These are phyloP conservation scores for Podaxis sp. DNA, from an alignment of 768 basidiomycete genomes.

Conservation along the genomic window DNA sequence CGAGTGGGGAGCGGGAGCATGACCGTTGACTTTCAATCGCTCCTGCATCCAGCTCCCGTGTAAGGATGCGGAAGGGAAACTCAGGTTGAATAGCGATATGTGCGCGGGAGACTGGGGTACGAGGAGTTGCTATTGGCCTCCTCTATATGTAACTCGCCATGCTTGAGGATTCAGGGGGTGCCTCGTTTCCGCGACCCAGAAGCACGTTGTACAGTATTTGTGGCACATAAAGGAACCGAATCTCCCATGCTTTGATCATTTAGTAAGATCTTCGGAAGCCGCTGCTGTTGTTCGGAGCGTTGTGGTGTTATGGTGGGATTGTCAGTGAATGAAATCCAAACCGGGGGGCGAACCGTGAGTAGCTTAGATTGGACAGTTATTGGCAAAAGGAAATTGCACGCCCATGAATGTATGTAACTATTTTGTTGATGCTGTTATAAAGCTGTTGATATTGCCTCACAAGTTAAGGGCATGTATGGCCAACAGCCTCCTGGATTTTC, in stretches of 20 bases:
- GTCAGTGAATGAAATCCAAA: neutral
- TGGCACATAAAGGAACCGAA: conserved; percentile 9
- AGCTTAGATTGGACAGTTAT: neutral
- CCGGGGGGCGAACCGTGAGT: neutral
- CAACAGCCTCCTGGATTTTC: neutral
- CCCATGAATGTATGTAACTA: neutral
- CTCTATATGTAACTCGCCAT: conserved; percentile 12
- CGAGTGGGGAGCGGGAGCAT: neutral
- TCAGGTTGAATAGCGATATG: neutral
- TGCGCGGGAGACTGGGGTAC: neutral
- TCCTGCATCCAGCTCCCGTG: neutral
- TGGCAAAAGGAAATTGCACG: neutral
- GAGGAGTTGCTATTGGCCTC: neutral
- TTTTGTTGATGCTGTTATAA: neutral
- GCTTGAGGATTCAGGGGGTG: conserved; percentile 11
- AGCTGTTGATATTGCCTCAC: neutral
- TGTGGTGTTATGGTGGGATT: conserved; percentile 4
- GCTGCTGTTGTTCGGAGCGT: conserved; percentile 5
- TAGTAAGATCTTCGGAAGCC: neutral
- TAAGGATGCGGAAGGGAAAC: neutral
- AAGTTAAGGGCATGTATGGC: neutral
- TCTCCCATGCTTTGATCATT: conserved; percentile 10
- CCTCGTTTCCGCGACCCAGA: conserved; percentile 12
- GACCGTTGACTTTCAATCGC: neutral
- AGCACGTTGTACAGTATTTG: conserved; percentile 11